Evolutionary conservation across 257 asterid genomes (phyloP).

Genomic region (Capsicum chinense): DNA sequence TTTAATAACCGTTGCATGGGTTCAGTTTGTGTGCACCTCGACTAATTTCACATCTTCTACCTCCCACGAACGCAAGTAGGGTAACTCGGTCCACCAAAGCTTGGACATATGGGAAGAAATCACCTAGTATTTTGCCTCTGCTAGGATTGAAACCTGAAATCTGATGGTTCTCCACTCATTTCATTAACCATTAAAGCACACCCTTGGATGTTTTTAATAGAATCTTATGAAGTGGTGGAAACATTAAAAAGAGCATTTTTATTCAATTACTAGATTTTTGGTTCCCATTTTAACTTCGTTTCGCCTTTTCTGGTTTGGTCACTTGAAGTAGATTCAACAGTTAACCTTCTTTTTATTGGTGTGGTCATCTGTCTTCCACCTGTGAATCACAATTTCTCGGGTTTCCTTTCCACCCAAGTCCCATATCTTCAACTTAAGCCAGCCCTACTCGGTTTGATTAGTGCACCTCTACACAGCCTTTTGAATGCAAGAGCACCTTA

Average conservation of each 20-base stretch:
- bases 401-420: neutral
- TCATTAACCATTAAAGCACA: neutral
- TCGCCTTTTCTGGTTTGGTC: neutral
- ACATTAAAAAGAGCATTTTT: neutral
- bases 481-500: neutral
- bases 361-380: neutral
- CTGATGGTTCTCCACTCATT: neutral
- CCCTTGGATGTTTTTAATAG: neutral
- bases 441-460: neutral
- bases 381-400: neutral
- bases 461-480: neutral
- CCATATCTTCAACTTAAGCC: neutral
- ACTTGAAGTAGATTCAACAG: neutral
- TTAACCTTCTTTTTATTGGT: neutral
- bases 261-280: neutral
- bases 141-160: neutral
- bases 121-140: neutral
- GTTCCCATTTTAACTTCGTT: neutral
- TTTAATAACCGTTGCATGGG: neutral
- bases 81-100: neutral
- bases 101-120: neutral
- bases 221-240: constrained; percentile 20
- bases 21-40: neutral
- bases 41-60: neutral
- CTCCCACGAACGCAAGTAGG: neutral